Conservation (phyloP, 805 yeast genomes). For the Saturnispora gosingensis region DNA sequence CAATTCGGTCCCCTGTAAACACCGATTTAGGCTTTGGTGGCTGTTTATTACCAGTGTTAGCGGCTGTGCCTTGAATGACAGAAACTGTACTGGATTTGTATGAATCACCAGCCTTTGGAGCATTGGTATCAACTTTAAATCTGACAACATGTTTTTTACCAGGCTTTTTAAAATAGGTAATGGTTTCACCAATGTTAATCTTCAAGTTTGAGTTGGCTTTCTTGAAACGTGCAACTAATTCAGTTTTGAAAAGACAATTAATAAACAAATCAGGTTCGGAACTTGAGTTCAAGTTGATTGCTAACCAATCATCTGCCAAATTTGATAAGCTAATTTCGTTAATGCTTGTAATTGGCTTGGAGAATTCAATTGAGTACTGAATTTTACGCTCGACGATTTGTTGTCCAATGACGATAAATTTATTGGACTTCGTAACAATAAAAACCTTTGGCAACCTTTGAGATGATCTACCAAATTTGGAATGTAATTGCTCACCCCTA, state of each 20-base stretch:
- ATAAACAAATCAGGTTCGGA: slow-evolving; percentile 70
- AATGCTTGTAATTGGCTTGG: slow-evolving; percentile 52
- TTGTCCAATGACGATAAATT: slow-evolving; percentile 66
- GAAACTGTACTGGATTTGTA: slow-evolving; percentile 86
- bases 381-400: slow-evolving; percentile 48
- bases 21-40: slow-evolving; percentile 54
- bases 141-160: slow-evolving; percentile 70
- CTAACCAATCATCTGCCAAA: slow-evolving; percentile 89
- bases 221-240: slow-evolving; percentile 66
- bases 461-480: slow-evolving; percentile 91
- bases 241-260: slow-evolving; percentile 82
- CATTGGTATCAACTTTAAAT: slow-evolving; percentile 50
- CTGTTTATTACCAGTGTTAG: slow-evolving; percentile 57
- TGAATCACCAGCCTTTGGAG: slow-evolving; percentile 57
- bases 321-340: slow-evolving; percentile 58
- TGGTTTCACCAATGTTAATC: slow-evolving; percentile 59
- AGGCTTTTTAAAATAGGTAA: slow-evolving; percentile 85
- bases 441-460: slow-evolving; percentile 65
- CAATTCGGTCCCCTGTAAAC: slow-evolving; percentile 20
- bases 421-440: slow-evolving; percentile 47
- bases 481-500: slow-evolving; percentile 68
- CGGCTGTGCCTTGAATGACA: slow-evolving; percentile 73
- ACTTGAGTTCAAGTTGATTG: slow-evolving; percentile 47
- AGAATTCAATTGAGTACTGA: slow-evolving; percentile 51
- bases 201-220: slow-evolving; percentile 47